Conservation (phyloP, 176 grass and related monocot genomes). For the Lolium perenne region DNA sequence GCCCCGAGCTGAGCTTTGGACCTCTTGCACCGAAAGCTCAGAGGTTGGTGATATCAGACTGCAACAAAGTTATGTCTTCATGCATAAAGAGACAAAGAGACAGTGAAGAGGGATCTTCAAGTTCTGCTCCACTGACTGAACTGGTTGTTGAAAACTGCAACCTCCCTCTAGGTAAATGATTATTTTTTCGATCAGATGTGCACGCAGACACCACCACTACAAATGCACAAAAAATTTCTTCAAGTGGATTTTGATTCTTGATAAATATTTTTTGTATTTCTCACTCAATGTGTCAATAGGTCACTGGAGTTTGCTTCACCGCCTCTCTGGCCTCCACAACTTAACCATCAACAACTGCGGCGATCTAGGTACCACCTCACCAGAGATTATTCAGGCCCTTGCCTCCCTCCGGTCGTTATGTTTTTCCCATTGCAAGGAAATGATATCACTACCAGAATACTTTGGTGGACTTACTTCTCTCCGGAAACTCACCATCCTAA, state of each 20-base stretch:
- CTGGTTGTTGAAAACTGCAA: neutral
- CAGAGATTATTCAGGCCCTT: too few relatives aligned
- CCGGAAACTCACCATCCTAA: neutral
- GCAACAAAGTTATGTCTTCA: neutral
- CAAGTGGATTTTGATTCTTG: too few relatives aligned
- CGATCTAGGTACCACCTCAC: too few relatives aligned
- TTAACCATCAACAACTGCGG: neutral
- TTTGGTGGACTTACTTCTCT: neutral
- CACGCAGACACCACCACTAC: too few relatives aligned
- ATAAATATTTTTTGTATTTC: too few relatives aligned
- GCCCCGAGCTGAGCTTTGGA: neutral
- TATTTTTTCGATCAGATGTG: too few relatives aligned
- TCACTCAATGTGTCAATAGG: too few relatives aligned
- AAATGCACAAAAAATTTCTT: too few relatives aligned
- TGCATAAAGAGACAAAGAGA: neutral
- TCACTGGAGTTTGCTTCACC: neutral
- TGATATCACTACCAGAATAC: neutral
- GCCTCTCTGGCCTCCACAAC: neutral
- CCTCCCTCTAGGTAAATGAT: neutral
- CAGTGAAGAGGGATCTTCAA: neutral
- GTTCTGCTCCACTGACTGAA: neutral
- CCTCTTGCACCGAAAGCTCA: neutral
- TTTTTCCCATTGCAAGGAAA: too few relatives aligned
- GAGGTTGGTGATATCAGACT: neutral
- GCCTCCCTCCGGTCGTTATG: too few relatives aligned